Evolutionary conservation across 2,329 filamentous ascomycete species (phyloP).

Genomic region (Penicillium sp.): DNA sequence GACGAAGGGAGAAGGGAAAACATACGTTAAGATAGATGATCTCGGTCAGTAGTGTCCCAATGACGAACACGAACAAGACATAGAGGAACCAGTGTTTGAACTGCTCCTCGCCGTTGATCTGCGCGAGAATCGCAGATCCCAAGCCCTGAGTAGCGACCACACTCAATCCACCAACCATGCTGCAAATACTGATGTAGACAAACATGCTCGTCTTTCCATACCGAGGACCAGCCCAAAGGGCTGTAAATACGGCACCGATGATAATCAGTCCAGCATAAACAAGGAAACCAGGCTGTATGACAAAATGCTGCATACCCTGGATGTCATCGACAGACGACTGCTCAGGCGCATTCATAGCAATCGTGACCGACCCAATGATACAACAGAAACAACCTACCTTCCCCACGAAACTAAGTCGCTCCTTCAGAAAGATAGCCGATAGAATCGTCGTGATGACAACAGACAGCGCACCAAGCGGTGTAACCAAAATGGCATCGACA

Average conservation of each 20-base stretch:
- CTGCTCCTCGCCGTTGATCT: constrained; percentile 77
- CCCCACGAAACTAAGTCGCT: constrained; percentile 90
- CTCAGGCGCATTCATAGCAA: constrained; percentile 88
- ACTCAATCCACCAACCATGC: constrained; percentile 88
- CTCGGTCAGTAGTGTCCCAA: constrained; percentile 85
- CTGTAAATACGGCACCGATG: constrained; percentile 69
- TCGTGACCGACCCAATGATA: constrained; percentile 88
- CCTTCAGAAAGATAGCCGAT: constrained; percentile 93
- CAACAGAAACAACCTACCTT: constrained; percentile 96
- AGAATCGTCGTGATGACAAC: constrained; percentile 91
- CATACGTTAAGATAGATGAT: constrained; percentile 95
- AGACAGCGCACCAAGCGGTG: constrained; percentile 83
- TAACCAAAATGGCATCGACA: constrained; percentile 93
- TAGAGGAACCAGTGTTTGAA: constrained; percentile 99
- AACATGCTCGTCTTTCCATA: constrained; percentile 98
- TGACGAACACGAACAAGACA: constrained; percentile 85
- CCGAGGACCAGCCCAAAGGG: constrained; percentile 78
- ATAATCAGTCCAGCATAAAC: constrained; percentile 82
- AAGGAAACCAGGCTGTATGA: constrained; percentile 83
- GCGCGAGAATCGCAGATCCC: constrained; percentile 86
- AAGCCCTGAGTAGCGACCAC: constrained; percentile 94
- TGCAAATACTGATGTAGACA: constrained; percentile 95
- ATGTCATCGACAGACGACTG: constrained; percentile 84
- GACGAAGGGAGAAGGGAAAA: constrained; percentile 21
- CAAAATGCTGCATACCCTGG: constrained; percentile 87